Evolutionary conservation across 2,329 filamentous ascomycete genomes (phyloP).

Genomic region (Xylaria sp.): DNA sequence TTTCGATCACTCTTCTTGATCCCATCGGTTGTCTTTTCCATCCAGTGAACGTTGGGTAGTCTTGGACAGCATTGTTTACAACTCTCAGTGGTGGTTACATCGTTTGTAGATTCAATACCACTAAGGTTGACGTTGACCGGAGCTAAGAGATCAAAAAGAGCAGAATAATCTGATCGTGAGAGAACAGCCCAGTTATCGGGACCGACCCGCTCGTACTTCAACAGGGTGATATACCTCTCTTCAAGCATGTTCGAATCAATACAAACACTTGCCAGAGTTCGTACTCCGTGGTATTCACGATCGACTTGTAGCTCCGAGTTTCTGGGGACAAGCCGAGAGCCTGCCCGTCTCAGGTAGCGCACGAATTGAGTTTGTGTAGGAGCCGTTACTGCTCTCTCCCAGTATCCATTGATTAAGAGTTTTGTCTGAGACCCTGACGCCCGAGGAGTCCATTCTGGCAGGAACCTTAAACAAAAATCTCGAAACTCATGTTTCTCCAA

Average conservation of each 20-base stretch:
- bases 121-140: conserved; percentile 34
- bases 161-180: conserved; percentile 32
- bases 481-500: conserved; percentile 49
- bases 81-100: background rate
- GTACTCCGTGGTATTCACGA: background rate
- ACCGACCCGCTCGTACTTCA: conserved; percentile 22
- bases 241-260: conserved; percentile 25
- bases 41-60: conserved; percentile 32
- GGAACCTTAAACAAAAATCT: conserved; percentile 44
- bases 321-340: conserved; percentile 16
- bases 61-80: conserved; percentile 7
- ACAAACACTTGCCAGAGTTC: conserved; percentile 30
- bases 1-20: background rate
- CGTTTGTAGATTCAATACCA: conserved; percentile 8
- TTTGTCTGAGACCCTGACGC: background rate
- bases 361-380: background rate
- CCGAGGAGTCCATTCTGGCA: conserved; percentile 28
- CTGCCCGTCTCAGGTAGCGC: conserved; percentile 8
- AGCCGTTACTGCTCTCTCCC: background rate
- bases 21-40: conserved; percentile 20
- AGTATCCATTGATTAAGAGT: conserved; percentile 28
- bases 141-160: conserved; percentile 36
- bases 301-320: background rate
- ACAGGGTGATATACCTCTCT: conserved; percentile 20
- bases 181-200: conserved; percentile 27